Base-by-base conservation (phyloP, 345 rosid species). In the Eutrema japonicum region DNA sequence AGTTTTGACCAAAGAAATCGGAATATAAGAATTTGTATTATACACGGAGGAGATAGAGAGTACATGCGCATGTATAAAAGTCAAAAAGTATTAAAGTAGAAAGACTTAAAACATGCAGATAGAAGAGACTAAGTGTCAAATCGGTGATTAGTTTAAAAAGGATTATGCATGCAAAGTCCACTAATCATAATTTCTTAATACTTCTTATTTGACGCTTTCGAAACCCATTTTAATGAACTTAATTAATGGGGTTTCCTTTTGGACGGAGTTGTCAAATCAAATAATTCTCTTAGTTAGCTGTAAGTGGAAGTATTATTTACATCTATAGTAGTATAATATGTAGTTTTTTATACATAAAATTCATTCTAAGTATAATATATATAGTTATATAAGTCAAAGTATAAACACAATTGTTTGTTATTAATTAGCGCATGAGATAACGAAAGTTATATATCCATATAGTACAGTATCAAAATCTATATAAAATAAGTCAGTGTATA, bases 181-280 rank as follows among this genome's bases (percentile, higher is more conserved):
- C 35, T 22, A 70, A n/a, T 60, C 50, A 52, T 46, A 3, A 22
- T 62, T 56, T 69, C 43, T 62, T 27, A 75, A 54, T 46, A 69
- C 32, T 62, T 76, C 8, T 38, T 18, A 18, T 18, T 33, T 50
- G 65, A 76, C 64, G 51, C 69, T 60, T 60, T 68, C 14, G 48
- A 40, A 40, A 36, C 60, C 32, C 64, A 43, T 45, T 76, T 62
- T 52, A 68, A 33, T 68, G 53, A 62, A 7, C 53, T 41, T 51
- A 11, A 18, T 22, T n/a, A 12, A 16, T 35, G 5, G 8, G 5
- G n/a, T 11, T 37, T 70, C 35, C 36, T 4, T 55, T 63, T 40
- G 12, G 52, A 54, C 51, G 18, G 75, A 46, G 12, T 76, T 63
- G 75, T 76, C 79, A 76, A 70, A 54, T 76, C 75, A 55, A 54